Base-by-base conservation (phyloP, 2,329 filamentous ascomycete species). In the Pestalotiopsis sp. region DNA sequence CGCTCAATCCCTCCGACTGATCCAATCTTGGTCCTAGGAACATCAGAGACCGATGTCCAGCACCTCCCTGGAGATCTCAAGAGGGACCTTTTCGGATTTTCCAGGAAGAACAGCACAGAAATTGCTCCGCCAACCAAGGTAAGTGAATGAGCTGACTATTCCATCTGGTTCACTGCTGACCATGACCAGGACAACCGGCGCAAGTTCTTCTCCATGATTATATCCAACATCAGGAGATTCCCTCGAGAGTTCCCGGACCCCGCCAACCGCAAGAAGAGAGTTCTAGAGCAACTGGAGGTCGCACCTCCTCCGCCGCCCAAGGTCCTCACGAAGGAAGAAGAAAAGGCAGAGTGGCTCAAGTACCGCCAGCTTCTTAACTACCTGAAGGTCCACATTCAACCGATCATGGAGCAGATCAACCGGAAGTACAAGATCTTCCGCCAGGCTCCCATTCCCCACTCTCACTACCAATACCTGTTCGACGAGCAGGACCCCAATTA, bases 381-480 rank as follows among this genome's bases (percentile, higher is more conserved):
- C 69, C 84, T 99, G 72, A 99, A 98, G 83, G 90, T 97, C 52
- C 86, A 92, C 66, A 90, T 99, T 67, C 95, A 98, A 79, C 94
- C 93, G 1, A 93, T 98, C 73, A 98, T 99, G 94, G 95, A 99
- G 73, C 94, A 98, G 80, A 93, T 99, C 77, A 96, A 97, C 79
- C 86, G 87, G 70, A 94, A 92, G 77, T 97, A 97, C 82, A 93
- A 92, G 77, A 94, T 94, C 73, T 98, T 98, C 81, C 88, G 94
- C 70, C 90, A 90, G 67, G 91, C 93, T 1, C 89, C 93, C 57
- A 91, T 99, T 70, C 89, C 93, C 1, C 90, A 93, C 65, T 80
- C 82, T 12, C 87, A 91, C 71, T 94, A 97, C 69, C 86, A 90
- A 23, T 97, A 98, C 78, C 85, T 98, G 1, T 93, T 93, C 75